phyloP scores from a whole-genome alignment of 495 filamentous ascomycete species.

The Elaphomyces granulatus region DNA sequence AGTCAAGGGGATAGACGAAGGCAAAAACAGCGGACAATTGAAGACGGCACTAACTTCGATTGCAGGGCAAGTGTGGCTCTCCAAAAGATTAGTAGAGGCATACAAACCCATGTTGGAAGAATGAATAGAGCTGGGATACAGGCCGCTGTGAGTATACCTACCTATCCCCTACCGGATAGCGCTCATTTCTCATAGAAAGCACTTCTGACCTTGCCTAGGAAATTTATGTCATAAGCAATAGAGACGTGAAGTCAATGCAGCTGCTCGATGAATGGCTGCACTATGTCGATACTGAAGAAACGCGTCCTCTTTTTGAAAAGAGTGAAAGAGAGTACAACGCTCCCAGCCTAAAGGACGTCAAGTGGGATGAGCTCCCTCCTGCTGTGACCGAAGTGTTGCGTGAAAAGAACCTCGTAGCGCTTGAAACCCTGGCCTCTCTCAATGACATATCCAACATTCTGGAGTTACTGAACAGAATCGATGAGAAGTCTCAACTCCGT shows the following conservation, averaged over 20 bases:
- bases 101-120: background rate
- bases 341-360: too few species aligned
- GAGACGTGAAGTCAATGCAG: slow-evolving; percentile 30
- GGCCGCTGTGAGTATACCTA: background rate
- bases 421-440: too few species aligned
- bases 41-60: background rate
- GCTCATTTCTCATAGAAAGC: too few species aligned
- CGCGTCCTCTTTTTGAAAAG: slow-evolving; percentile 32
- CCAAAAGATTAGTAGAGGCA: background rate
- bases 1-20: background rate
- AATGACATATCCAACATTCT: too few species aligned
- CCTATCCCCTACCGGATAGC: too few species aligned
- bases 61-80: background rate
- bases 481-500: too few species aligned
- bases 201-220: slow-evolving; percentile 18
- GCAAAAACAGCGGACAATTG: background rate
- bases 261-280: slow-evolving; percentile 31
- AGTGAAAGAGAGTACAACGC: too few species aligned
- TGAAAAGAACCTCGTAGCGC: too few species aligned
- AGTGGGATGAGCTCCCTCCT: background rate
- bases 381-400: too few species aligned
- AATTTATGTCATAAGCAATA: slow-evolving; percentile 39
- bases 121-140: background rate
- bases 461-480: too few species aligned
- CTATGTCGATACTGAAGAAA: slow-evolving; percentile 15